Base-by-base conservation (phyloP, 768 basidiomycete species). In the Trametes coccinea region DNA sequence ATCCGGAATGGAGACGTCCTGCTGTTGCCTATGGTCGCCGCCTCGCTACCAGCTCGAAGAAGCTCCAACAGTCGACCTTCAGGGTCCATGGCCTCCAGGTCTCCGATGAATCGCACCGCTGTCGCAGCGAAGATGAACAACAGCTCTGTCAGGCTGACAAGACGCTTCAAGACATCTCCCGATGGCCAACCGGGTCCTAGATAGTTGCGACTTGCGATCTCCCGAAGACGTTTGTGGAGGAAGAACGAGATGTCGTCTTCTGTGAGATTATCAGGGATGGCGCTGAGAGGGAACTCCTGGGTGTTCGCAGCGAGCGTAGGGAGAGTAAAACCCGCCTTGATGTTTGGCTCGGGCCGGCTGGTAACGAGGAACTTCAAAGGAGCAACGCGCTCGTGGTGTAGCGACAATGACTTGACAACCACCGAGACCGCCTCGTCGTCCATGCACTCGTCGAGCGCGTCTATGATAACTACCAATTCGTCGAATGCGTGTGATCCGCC, bases 111-210 rank as follows among this genome's bases (percentile, higher is more conserved):
- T 29, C 60, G 62, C n/a, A 67, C 51, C 0, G 63, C 56, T 0
- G 69, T 66, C 0, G 68, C 53, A 2, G 70, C 70, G 30, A 61
- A 69, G 11, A 68, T 67, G 34, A 71, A 71, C 11, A 70, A 33
- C 1, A 62, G 63, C 9, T 31, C 45, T 3, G 57, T 37, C 2
- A 49, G 17, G 10, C 43, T 13, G 11, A 45, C 37, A 7, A 63
- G 47, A 3, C 22, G n/a, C 2, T 46, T 22, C 8, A 63, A 4
- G 2, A 59, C 34, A 0, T 41, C 46, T 30, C 13, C 39, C 2
- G 50, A 10, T 11, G 62, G 62, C 62, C 62, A 63, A 14, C 8
- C 11, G 1, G 27, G 39, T 9, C 9, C 41, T 5, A 50, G 6
- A 16, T 11, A 46, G 14, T 39, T 5, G 29, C 10, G 29, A 33